Evolutionary conservation across 768 basidiomycete genomes (phyloP).

Genomic region (Inosperma sp.): DNA sequence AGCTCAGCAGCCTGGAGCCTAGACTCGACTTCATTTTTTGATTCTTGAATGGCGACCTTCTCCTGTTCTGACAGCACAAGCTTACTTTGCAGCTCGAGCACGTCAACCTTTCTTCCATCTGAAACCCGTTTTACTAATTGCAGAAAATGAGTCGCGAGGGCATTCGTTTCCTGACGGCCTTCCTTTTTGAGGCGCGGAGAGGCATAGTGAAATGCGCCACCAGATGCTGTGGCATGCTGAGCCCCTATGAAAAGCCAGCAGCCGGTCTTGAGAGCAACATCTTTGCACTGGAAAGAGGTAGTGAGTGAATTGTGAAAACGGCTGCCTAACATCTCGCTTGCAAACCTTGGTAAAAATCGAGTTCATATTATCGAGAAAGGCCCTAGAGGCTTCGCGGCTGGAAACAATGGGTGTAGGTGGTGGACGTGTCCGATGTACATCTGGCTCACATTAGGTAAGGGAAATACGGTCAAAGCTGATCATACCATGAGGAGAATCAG

Average conservation of each 20-base stretch:
- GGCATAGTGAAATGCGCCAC: conserved; percentile 5
- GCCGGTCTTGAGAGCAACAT: neutral
- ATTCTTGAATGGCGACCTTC: neutral
- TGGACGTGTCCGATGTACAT: neutral
- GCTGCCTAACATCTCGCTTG: no score
- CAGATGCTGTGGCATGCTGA: conserved; percentile 5
- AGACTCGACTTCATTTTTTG: neutral
- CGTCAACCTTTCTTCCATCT: neutral
- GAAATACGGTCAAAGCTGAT: neutral
- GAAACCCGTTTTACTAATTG: neutral
- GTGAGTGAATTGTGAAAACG: no score
- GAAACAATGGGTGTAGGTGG: neutral
- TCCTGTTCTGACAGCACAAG: neutral
- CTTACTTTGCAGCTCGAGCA: neutral
- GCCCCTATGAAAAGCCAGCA: conserved; percentile 14
- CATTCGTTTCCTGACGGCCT: neutral
- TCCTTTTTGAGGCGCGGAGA: conserved; percentile 7
- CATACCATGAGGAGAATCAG: neutral
- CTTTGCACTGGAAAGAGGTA: conserved; percentile 9
- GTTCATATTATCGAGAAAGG: neutral
- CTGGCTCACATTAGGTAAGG: neutral
- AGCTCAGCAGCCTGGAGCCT: neutral
- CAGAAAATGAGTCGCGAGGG: conserved; percentile 1
- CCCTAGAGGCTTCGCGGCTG: neutral
- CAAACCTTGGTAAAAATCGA: neutral